A percentile compares a stretch with the other conserved stretches of the same genome.
Evolutionary conservation across 2,329 filamentous ascomycete species (phyloP).

Genomic region (Xylariaceae sp.): DNA sequence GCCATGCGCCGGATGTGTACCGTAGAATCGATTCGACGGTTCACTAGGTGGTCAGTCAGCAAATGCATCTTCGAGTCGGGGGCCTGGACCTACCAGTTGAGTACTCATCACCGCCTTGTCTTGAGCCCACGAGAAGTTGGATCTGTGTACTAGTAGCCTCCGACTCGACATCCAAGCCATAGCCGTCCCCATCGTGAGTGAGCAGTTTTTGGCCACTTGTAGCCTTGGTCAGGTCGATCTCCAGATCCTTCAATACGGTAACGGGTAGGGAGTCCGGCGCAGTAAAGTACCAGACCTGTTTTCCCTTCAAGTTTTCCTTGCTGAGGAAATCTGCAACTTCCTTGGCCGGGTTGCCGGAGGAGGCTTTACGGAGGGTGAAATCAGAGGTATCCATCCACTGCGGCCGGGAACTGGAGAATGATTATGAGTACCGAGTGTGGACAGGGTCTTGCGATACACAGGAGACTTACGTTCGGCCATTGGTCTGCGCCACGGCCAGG

Average conservation of each 20-base stretch:
- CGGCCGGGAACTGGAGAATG: conserved; percentile 20
- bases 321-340: conserved; percentile 49
- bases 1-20: conserved; percentile 60
- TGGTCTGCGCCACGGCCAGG: conserved; percentile 7
- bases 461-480: conserved; percentile 17
- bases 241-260: conserved; percentile 55
- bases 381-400: conserved; percentile 41
- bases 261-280: conserved; percentile 64
- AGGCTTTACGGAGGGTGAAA: conserved; percentile 45
- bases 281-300: conserved; percentile 76
- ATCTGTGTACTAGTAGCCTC: conserved; percentile 43
- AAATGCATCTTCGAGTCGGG: conserved; percentile 6
- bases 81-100: conserved; percentile 38
- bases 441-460: too few species aligned
- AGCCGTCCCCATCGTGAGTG: conserved; percentile 56
- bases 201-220: conserved; percentile 47
- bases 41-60: conserved; percentile 27
- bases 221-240: conserved; percentile 50
- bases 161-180: conserved; percentile 49
- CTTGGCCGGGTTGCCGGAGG: conserved; percentile 32
- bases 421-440: conserved; percentile 1
- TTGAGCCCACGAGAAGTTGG: conserved; percentile 52
- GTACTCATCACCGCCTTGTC: conserved; percentile 45
- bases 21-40: conserved; percentile 46
- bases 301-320: conserved; percentile 53